Base-by-base conservation (phyloP, 2,329 filamentous ascomycete species). In the Samsoniella hepiali region DNA sequence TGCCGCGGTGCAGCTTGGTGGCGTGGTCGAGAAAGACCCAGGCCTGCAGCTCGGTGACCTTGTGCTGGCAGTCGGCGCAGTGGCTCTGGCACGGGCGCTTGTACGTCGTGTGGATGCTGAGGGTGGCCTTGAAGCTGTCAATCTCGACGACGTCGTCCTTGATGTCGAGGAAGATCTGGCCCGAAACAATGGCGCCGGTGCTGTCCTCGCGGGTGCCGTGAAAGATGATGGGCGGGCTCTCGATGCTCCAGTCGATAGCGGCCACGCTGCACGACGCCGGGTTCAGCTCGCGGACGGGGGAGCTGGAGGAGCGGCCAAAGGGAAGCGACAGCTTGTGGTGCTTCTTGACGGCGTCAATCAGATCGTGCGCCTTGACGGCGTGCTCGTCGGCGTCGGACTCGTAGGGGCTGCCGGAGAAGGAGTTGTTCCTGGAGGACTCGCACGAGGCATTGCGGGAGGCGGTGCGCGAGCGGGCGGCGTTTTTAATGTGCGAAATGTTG, bases 191-290 rank as follows among this genome's bases (percentile, higher is more conserved):
- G 7, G 93, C 92, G 63, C 94, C 94, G 3, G 89, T 90, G 69
- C 93, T 97, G 68, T 85, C 83, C 66, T 88, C 83, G 1, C 91
- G 82, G 31, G 84, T 81, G 66, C 93, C 93, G 71, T 95, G 91
- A 77, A 97, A 89, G 53, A 97, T 85, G 22, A 94, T 82, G 3
- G 93, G 93, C 1, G 93, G 92, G 13, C 91, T 96, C 79, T 97
- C 93, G 67, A 97, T 89, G 69, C 78, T 81, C 80, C 82, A 85
- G 64, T 80, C 76, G 22, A 87, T 71, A 1, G 76, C 69, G 10
- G 80, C 79, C 63, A 77, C 76, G 68, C 65, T 47, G 66, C 68
- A 38, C 47, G 73, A 61, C n/a, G 72, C 70, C 64, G 72, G 72
- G 11, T 47, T 45, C 9, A 49, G 53, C 22, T 58, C 60, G 22